Evolutionary conservation across 169 alveolate genomes (phyloP), one percentile per base, ranked within the genome.

Genomic region (Ichthyophthirius multifiliis): DNA sequence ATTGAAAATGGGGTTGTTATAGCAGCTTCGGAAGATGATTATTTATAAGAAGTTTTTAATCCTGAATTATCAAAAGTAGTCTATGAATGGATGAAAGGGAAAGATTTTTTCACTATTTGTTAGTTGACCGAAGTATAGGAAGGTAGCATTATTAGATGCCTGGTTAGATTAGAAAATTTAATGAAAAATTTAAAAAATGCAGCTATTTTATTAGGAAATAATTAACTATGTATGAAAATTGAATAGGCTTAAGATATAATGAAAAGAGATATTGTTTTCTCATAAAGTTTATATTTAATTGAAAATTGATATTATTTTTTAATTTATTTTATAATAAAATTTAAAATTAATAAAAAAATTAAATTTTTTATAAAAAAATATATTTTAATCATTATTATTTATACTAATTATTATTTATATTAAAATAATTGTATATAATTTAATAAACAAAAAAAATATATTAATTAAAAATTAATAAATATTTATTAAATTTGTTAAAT

Each of bases 121-220:
- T 16, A 55, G 31, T 6, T 55, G 41, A 55, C 71, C 5, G 13
- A 34, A 13, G 48, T 83, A 10, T 96, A 96, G 90, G 99, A 97
- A 89, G 99, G 99, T 16, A 90, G 94, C 39, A 95, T 98, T 31
- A 99, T 98, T 35, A 87, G 98, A 63, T 93, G 96, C 6, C 94
- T 98, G 43, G 79, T 89, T 32, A 87, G 99, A 41, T 91, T 97
- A 34, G 98, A 97, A 77, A 98, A 96, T 41, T 76, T 97, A 23
- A 84, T 98, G 39, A 92, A 89, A 44, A 84, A 90, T 67, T 74
- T 94, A 12, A 89, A 83, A 31, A 94, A 89, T 43, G 98, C 98
- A 12, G 95, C 97, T 35, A 80, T 83, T 41, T 81, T 96, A 46
- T 94, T 96, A 63, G 99, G 99, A 5, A 96, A 97, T 82, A 83